Evolutionary conservation across 2,329 filamentous ascomycete species (phyloP).

Genomic region (Ceratocystis cubensis): DNA sequence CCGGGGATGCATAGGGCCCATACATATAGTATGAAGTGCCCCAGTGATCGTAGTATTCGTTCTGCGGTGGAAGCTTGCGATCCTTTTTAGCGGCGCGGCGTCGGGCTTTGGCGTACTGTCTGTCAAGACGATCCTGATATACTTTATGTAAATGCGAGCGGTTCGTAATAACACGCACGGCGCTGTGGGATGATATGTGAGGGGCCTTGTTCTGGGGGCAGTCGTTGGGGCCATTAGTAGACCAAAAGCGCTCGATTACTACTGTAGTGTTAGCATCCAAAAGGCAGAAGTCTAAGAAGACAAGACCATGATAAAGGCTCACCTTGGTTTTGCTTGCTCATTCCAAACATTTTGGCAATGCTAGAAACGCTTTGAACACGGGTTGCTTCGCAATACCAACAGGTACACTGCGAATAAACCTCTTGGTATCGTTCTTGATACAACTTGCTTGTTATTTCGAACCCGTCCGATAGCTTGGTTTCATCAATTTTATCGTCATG

Average conservation of each 20-base stretch:
- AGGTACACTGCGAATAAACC: slow-evolving; percentile 65
- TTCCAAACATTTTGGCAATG: slow-evolving; percentile 34
- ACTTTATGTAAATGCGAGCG: slow-evolving; percentile 12
- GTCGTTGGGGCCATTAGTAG: slow-evolving; percentile 36
- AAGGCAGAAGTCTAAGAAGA: background rate
- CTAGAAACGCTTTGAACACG: slow-evolving; percentile 28
- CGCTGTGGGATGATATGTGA: slow-evolving; percentile 63
- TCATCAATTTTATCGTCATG: slow-evolving; percentile 78
- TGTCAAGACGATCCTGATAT: slow-evolving; percentile 33
- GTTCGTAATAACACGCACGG: slow-evolving; percentile 34
- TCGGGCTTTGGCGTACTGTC: slow-evolving; percentile 43
- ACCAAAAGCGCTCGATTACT: slow-evolving; percentile 34
- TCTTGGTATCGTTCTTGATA: slow-evolving; percentile 54
- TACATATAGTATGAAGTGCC: slow-evolving; percentile 41
- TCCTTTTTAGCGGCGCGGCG: slow-evolving; percentile 40
- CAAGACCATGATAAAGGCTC: slow-evolving; percentile 17
- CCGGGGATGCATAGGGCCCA: slow-evolving; percentile 34
- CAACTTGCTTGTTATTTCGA: slow-evolving; percentile 58
- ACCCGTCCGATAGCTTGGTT: slow-evolving; percentile 47
- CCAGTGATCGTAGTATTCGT: slow-evolving; percentile 43
- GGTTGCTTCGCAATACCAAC: slow-evolving; percentile 68
- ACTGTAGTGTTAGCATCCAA: background rate
- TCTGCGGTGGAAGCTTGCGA: slow-evolving; percentile 34
- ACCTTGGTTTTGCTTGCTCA: slow-evolving; percentile 36
- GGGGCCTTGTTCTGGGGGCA: slow-evolving; percentile 46